Percentiles rank a stretch among this genome's conserved stretches.
phyloP scores from a whole-genome alignment of 31 red algal genomes.

The Odonthalia washingtoniensis region DNA sequence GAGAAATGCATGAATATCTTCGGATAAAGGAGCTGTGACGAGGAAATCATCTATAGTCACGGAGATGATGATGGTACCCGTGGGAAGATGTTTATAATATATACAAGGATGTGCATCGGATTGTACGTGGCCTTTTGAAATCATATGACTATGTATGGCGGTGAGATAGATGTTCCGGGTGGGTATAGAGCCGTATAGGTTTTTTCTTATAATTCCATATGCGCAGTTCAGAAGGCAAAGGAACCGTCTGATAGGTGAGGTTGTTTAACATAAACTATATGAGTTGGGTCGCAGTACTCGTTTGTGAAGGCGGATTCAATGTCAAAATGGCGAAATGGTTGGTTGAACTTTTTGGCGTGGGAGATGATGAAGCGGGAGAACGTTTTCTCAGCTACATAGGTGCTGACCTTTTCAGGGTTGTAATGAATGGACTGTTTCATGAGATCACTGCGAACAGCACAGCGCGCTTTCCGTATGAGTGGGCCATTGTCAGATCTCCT shows the following conservation, averaged over 20 bases:
- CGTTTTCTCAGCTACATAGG: conserved; percentile 14
- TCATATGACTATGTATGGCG: neutral
- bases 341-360: neutral
- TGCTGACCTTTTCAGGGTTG: conserved; percentile 4
- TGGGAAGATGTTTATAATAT: neutral
- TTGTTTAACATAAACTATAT: conserved; percentile 12
- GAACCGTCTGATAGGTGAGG: conserved; percentile 22
- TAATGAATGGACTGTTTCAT: conserved; percentile 24
- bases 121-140: neutral
- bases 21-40: neutral
- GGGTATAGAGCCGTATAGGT: conserved; percentile 13
- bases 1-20: neutral
- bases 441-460: conserved; percentile 18
- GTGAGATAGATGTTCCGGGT: neutral
- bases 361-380: neutral
- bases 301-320: conserved; percentile 27
- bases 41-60: conserved; percentile 30
- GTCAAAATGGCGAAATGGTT: conserved; percentile 21
- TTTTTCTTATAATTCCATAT: neutral
- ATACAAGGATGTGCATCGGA: neutral
- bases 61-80: neutral
- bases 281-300: neutral
- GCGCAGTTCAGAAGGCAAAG: neutral
- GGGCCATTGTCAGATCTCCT: neutral
- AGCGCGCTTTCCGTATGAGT: conserved; percentile 6